A percentile compares a stretch with the other conserved stretches of the same genome.
Conservation (phyloP, 495 filamentous ascomycete species). For the Podospora sp. region DNA sequence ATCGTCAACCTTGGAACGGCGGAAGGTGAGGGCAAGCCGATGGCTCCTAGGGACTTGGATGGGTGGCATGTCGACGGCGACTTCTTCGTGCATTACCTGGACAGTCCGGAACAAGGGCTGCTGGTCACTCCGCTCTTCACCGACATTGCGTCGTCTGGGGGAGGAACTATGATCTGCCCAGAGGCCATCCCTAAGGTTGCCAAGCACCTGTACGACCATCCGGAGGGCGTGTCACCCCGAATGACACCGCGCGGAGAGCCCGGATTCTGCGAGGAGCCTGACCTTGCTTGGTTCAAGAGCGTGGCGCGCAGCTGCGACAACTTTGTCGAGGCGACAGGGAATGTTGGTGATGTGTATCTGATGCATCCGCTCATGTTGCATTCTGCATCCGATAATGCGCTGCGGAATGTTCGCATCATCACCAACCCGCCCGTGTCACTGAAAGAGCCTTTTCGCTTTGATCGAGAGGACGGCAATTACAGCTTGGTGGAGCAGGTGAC, state of each 20-base stretch:
- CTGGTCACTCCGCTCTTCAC: slow-evolving; percentile 72
- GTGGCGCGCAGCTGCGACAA: slow-evolving; percentile 47
- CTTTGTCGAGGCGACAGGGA: slow-evolving; percentile 69
- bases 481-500: slow-evolving; percentile 72
- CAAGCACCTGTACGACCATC: slow-evolving; percentile 62
- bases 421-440: slow-evolving; percentile 71
- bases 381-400: slow-evolving; percentile 61
- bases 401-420: slow-evolving; percentile 64
- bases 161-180: slow-evolving; percentile 69
- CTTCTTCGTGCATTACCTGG: slow-evolving; percentile 75
- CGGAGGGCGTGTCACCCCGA: slow-evolving; percentile 67
- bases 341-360: slow-evolving; percentile 67
- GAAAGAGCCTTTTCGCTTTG: slow-evolving; percentile 65
- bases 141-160: slow-evolving; percentile 62
- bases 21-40: slow-evolving; percentile 53
- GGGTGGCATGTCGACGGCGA: slow-evolving; percentile 78
- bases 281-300: slow-evolving; percentile 57
- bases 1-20: slow-evolving; percentile 73
- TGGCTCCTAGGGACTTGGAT: slow-evolving; percentile 52
- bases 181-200: slow-evolving; percentile 61
- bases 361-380: slow-evolving; percentile 77
- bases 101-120: slow-evolving; percentile 71
- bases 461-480: slow-evolving; percentile 62
- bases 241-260: slow-evolving; percentile 59
- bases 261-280: slow-evolving; percentile 44